Evolutionary conservation across 306 rosid species (phyloP), one percentile per base, ranked within the genome.

Genomic region (Clitoria ternatea): DNA sequence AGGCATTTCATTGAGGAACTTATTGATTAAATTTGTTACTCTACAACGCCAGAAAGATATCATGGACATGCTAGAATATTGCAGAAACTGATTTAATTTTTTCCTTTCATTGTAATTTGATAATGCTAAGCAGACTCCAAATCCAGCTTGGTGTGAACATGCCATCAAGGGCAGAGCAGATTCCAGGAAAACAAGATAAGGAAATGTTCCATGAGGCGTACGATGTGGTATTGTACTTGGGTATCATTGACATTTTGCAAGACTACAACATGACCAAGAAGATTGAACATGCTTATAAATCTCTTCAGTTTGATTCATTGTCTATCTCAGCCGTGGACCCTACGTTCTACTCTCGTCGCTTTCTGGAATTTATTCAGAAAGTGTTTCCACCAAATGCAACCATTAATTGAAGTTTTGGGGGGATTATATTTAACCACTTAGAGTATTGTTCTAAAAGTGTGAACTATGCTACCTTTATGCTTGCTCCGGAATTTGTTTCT

Each of bases 151-250:
- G 96, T 43, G 97, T 89, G 57, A 92, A 92, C 82, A 87, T 92
- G 96, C 96, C 97, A 7, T 85, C 97, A 52, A 89, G 97, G 81
- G 97, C 97, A 52, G 97, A 92, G 79, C 89, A 35, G 79, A 66
- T 87, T 70, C 79, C 75, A 8, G 94, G 84, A 35, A 79, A 80
- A 35, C 66, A 82, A 66, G 90, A 82, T 50, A 80, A 77, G 45
- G 78, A 80, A 69, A 84, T 75, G 83, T 89, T 89, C 40, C 87
- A 81, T 53, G 84, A 81, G 67, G 90, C 70, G 5, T 89, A 89
- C 35, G 97, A 92, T 48, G 97, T 92, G 0, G 97, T 92, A 44
- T 86, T 92, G 7, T 92, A 89, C 83, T 85, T 92, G 11, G 97
- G 97, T 3, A 89, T 92, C 77, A 92, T 92, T 44, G 97, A 92